phyloP scores from a whole-genome alignment of 2,329 filamentous ascomycete species.

The Fusarium euwallaceae region DNA sequence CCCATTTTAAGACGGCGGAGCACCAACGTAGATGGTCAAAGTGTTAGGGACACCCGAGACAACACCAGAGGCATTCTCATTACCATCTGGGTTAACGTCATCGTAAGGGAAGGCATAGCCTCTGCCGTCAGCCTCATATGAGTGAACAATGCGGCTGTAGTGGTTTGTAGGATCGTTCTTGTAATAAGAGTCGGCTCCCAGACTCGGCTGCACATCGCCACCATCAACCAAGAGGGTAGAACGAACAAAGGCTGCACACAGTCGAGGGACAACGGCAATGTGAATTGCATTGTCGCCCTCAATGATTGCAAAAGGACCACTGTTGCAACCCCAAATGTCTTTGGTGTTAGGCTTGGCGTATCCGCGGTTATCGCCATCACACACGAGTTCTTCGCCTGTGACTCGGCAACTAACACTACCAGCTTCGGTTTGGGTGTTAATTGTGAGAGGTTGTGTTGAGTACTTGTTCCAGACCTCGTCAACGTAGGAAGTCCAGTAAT shows the following conservation, averaged over 20 bases:
- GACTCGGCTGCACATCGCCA: slow-evolving; percentile 61
- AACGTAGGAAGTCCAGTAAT: slow-evolving; percentile 62
- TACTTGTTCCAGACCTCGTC: slow-evolving; percentile 62
- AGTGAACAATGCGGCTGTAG: slow-evolving; percentile 72
- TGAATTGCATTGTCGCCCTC: slow-evolving; percentile 56
- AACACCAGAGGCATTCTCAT: slow-evolving; percentile 62
- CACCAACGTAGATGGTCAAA: slow-evolving; percentile 48
- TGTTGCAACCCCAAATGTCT: slow-evolving; percentile 67
- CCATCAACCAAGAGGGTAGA: slow-evolving; percentile 60
- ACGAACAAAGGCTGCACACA: slow-evolving; percentile 66
- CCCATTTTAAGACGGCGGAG: slow-evolving; percentile 17
- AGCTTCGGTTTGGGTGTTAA: slow-evolving; percentile 58
- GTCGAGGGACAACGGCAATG: slow-evolving; percentile 59
- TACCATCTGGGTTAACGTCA: slow-evolving; percentile 71
- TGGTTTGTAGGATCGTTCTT: slow-evolving; percentile 61
- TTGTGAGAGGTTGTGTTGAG: slow-evolving; percentile 51
- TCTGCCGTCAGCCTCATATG: slow-evolving; percentile 68
- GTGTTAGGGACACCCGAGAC: slow-evolving; percentile 42
- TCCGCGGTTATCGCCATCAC: slow-evolving; percentile 57
- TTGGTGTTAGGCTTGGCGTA: slow-evolving; percentile 58
- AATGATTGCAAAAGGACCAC: slow-evolving; percentile 59
- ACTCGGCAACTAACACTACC: slow-evolving; percentile 58
- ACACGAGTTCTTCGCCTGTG: slow-evolving; percentile 52
- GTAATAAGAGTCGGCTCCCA: slow-evolving; percentile 59
- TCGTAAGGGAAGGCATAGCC: slow-evolving; percentile 79